phyloP scores from a whole-genome alignment of 169 alveolate species.

The Fabrea salina region DNA sequence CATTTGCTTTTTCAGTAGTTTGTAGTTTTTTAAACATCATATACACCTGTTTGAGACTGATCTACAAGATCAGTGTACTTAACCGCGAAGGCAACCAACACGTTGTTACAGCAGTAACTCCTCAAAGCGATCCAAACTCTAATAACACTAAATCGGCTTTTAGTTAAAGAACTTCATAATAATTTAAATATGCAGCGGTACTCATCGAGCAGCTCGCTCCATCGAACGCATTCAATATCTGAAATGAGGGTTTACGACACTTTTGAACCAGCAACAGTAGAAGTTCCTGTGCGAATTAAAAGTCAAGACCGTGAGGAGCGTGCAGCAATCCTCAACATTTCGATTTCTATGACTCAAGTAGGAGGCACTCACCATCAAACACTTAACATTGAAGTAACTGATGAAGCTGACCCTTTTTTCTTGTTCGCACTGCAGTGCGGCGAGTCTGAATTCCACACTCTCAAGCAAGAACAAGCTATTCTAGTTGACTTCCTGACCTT shows the following conservation, averaged over 20 bases:
- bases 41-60: too few relatives aligned
- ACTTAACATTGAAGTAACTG: slow-evolving; percentile 41
- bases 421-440: slow-evolving; percentile 43
- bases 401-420: slow-evolving; percentile 56
- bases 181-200: slow-evolving; percentile 17
- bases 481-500: slow-evolving; percentile 43
- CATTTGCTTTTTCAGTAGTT: too few relatives aligned
- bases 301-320: slow-evolving; percentile 22
- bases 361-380: slow-evolving; percentile 34
- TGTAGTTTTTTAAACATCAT: too few relatives aligned
- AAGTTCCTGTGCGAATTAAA: slow-evolving; percentile 20
- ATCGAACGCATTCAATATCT: neutral
- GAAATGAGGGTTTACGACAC: neutral
- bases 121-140: too few relatives aligned
- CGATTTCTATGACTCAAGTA: neutral
- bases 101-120: too few relatives aligned
- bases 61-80: too few relatives aligned
- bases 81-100: too few relatives aligned
- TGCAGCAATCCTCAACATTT: neutral
- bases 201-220: slow-evolving; percentile 10
- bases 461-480: slow-evolving; percentile 40
- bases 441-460: slow-evolving; percentile 46
- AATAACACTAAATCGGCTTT: too few relatives aligned
- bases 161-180: neutral
- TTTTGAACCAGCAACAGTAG: neutral